Conservation (phyloP, 2,329 filamentous ascomycete genomes). For the Aureobasidium sp. region DNA sequence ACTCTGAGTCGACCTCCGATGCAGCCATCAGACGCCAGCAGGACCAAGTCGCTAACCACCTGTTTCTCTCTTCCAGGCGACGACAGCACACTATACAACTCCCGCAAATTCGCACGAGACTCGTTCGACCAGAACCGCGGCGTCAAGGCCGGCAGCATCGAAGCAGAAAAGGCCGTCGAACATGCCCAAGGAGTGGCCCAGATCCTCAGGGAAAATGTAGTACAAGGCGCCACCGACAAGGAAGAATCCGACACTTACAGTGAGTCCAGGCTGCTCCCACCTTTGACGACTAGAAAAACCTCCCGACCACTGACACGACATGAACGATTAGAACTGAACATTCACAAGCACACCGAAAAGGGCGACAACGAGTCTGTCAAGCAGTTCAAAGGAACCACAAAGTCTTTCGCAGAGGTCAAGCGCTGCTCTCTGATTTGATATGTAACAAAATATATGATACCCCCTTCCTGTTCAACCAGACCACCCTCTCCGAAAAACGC, state of each 20-base stretch:
- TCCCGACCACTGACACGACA: constrained; percentile 22
- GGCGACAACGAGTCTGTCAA: constrained; percentile 91
- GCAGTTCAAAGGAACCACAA: constrained; percentile 38
- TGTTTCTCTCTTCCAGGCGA: constrained; percentile 51
- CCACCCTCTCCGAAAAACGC: constrained; percentile 12
- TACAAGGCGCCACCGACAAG: constrained; percentile 54
- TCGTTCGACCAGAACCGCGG: constrained; percentile 62
- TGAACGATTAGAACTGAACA: constrained; percentile 57
- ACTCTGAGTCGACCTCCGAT: too few relatives aligned
- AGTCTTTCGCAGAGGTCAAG: constrained; percentile 34
- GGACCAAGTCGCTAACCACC: neutral
- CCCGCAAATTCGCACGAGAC: constrained; percentile 61
- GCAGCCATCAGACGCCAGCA: too few relatives aligned
- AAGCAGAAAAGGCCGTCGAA: constrained; percentile 55
- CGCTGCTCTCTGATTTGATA: constrained; percentile 17
- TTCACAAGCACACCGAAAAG: constrained; percentile 84
- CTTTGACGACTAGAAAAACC: neutral
- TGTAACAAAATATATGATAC: constrained; percentile 13
- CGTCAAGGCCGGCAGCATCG: constrained; percentile 49
- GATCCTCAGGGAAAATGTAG: constrained; percentile 73
- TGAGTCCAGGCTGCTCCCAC: constrained; percentile 8
- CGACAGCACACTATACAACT: constrained; percentile 55
- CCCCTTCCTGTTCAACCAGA: neutral
- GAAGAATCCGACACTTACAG: constrained; percentile 12
- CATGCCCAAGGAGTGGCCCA: constrained; percentile 76